A percentile compares a stretch with the other conserved stretches of the same genome.
phyloP scores from a whole-genome alignment of 257 asterid species.

The Solanum sparsipilum region DNA sequence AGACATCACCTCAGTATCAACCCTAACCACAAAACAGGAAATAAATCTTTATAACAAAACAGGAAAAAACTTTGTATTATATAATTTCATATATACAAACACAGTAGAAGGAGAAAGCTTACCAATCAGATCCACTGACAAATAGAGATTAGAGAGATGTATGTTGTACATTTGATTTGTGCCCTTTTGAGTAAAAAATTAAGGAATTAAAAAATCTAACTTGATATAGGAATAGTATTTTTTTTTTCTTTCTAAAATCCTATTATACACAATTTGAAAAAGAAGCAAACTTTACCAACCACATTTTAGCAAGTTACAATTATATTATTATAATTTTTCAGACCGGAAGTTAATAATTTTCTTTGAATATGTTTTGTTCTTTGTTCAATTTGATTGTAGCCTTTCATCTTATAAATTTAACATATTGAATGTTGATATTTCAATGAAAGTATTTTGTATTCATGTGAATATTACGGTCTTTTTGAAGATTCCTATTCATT shows the following conservation, averaged over 20 bases:
- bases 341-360: too few relatives aligned
- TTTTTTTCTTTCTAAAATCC: too few relatives aligned
- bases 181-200: not conserved
- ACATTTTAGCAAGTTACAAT: not conserved
- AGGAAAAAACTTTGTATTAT: not conserved
- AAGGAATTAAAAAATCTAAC: not conserved
- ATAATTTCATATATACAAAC: too few relatives aligned
- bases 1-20: not conserved
- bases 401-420: too few relatives aligned
- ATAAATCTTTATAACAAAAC: not conserved
- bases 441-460: too few relatives aligned
- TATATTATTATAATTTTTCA: too few relatives aligned
- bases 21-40: not conserved
- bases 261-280: not conserved
- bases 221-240: accelerated
- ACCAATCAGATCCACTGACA: not conserved
- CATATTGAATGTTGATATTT: too few relatives aligned
- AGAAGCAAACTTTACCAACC: not conserved
- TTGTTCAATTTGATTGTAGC: too few relatives aligned
- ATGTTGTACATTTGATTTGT: too few relatives aligned
- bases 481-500: too few relatives aligned
- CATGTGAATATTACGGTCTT: too few relatives aligned
- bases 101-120: not conserved
- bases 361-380: too few relatives aligned
- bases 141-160: not conserved